Evolutionary conservation across 2,329 filamentous ascomycete species (phyloP), one percentile per base, ranked within the genome.

Genomic region (Aspergillus sp.): DNA sequence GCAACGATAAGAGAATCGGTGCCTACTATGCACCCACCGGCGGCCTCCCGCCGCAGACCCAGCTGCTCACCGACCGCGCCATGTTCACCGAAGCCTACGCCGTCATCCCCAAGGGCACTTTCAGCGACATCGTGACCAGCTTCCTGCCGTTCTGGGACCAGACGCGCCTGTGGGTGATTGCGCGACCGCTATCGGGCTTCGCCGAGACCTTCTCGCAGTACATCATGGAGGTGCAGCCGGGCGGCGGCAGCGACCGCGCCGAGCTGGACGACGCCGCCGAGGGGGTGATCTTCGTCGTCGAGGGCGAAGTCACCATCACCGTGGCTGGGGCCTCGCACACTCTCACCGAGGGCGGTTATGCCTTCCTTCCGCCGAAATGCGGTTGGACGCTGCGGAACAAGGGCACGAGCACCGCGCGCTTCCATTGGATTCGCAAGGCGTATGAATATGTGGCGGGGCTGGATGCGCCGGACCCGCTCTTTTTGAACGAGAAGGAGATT

Each of bases 1-100:
- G 35, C 8, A 33, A 49, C n/a, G 64, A 68, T 41, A 58, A 72
- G 59, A 75, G 74, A 67, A 53, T 70, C 44, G 53, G 60, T 49
- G 57, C 58, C 46, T 63, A 63, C 42, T 63, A 62, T 49, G 59
- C 60, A 33, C 60, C 60, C 16, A 62, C 49, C n/a, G 60, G 60
- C 16, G 60, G 60, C 5, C 40, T 63, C 51, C 60, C 60, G 8
- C 57, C 60, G 0, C 60, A 63, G 45, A 56, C 56, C 6, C 59
- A 63, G 50, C 51, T 63, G 26, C 56, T 63, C 24, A 63, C 59
- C 54, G 60, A 63, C 52, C 60, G 60, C 24, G 60, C 60, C 46
- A 63, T 63, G 60, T 63, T 63, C 52, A 63, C 60, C 38, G 60
- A 63, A 45, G 55, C 60, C 40, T 63, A 63, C 26, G 47, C 60